phyloP scores from a whole-genome alignment of 805 yeast species.

The Blastobotrys parvus region DNA sequence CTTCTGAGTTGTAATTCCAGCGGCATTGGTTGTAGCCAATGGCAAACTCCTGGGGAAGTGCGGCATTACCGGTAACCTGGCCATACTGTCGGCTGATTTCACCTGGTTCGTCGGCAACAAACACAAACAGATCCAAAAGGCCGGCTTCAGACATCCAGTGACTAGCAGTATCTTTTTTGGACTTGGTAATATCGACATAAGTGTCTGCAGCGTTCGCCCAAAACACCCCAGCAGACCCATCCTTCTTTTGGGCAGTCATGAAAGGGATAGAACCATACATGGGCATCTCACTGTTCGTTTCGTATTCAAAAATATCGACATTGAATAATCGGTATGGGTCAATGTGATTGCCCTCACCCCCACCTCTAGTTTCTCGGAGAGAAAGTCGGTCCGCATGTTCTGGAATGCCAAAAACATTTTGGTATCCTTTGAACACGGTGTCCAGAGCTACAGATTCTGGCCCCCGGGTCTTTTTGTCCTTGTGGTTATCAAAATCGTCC shows the following conservation, averaged over 20 bases:
- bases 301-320: slow-evolving; percentile 94
- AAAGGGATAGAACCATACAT: slow-evolving; percentile 96
- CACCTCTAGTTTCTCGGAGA: slow-evolving; percentile 55
- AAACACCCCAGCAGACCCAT: slow-evolving; percentile 62
- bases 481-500: slow-evolving; percentile 62
- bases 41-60: slow-evolving; percentile 68
- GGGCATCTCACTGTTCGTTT: slow-evolving; percentile 69
- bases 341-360: slow-evolving; percentile 14
- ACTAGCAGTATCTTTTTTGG: slow-evolving; percentile 34
- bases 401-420: slow-evolving; percentile 85
- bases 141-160: slow-evolving; percentile 97
- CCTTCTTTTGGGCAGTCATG: slow-evolving; percentile 58
- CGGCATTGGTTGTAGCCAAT: slow-evolving; percentile 93
- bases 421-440: slow-evolving; percentile 50
- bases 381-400: slow-evolving; percentile 85
- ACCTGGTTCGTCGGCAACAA: slow-evolving; percentile 52
- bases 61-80: slow-evolving; percentile 58
- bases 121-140: slow-evolving; percentile 58
- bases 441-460: slow-evolving; percentile 89
- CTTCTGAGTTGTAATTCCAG: slow-evolving; percentile 89
- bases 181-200: slow-evolving; percentile 58
- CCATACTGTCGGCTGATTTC: slow-evolving; percentile 54
- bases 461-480: slow-evolving; percentile 52
- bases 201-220: slow-evolving; percentile 95
- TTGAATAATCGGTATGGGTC: slow-evolving; percentile 86